Percentiles rank a stretch among this genome's conserved stretches.
Evolutionary conservation across 108 stramenopile species (phyloP).

Genomic region (Cyclostephanos invisitatus): DNA sequence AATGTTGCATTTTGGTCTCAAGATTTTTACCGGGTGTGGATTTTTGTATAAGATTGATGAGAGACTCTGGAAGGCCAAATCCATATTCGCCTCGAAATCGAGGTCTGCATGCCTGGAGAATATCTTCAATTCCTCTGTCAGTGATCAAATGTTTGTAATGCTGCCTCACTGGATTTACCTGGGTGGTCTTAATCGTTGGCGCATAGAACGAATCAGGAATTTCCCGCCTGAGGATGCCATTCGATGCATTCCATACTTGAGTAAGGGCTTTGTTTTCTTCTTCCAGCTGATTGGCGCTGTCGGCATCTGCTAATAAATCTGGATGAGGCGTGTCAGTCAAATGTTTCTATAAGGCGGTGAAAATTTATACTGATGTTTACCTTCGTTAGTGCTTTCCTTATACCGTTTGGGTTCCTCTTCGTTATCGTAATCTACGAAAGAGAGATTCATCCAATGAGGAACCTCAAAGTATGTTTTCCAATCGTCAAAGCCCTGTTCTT

Average conservation of each 20-base stretch:
- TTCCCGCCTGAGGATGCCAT: constrained; percentile 54
- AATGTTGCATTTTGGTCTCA: not conserved
- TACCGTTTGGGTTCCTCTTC: constrained; percentile 44
- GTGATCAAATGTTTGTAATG: constrained; percentile 72
- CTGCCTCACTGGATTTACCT: constrained; percentile 27
- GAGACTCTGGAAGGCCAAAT: constrained; percentile 36
- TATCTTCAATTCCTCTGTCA: constrained; percentile 77
- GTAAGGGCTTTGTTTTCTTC: constrained; percentile 13
- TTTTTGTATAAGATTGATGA: constrained; percentile 32
- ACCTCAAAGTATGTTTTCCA: constrained; percentile 73
- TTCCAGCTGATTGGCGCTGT: constrained; percentile 9
- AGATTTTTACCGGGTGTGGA: not conserved
- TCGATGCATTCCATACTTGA: constrained; percentile 40
- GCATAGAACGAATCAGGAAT: not conserved
- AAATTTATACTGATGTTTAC: constrained; percentile 1
- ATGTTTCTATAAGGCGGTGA: not conserved
- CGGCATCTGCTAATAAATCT: constrained; percentile 6
- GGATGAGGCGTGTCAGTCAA: not conserved
- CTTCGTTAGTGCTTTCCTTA: constrained; percentile 27
- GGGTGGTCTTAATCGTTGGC: constrained; percentile 1
- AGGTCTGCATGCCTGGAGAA: constrained; percentile 84
- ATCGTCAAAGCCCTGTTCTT: constrained; percentile 48
- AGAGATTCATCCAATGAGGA: constrained; percentile 90
- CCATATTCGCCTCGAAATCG: constrained; percentile 50
- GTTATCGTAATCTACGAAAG: constrained; percentile 79